Percentiles rank a stretch among this genome's conserved stretches.
Conservation (phyloP, 176 grass and related monocot genomes). For the Oryza australiensis region DNA sequence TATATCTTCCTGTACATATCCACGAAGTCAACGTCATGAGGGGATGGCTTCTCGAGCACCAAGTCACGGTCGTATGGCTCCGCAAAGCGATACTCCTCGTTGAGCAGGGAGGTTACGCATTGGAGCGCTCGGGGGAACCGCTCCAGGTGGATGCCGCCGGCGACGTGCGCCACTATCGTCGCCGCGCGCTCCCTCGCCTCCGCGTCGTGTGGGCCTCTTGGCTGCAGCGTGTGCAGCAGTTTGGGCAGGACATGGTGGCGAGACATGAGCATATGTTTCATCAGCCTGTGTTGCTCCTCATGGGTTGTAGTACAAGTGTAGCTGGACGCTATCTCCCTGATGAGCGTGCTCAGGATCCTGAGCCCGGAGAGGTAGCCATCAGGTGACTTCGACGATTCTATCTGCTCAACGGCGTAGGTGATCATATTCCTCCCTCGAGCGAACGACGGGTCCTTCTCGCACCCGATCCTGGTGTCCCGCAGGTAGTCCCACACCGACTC, state of each 20-base stretch:
- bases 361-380: background rate
- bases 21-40: too few species aligned
- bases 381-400: background rate
- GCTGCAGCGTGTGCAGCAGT: too few species aligned
- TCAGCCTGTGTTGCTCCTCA: too few species aligned
- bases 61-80: too few species aligned
- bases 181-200: background rate
- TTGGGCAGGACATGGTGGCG: too few species aligned
- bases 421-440: background rate
- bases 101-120: background rate
- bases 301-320: too few species aligned
- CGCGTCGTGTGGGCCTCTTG: rapidly evolving
- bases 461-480: background rate
- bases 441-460: background rate
- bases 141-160: background rate
- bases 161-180: background rate
- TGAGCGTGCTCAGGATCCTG: background rate
- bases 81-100: too few species aligned
- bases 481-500: background rate
- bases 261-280: too few species aligned
- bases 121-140: background rate
- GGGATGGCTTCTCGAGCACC: too few species aligned
- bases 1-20: too few species aligned
- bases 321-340: too few species aligned
- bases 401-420: background rate